Percentiles rank a stretch among this genome's conserved stretches.
phyloP scores from a whole-genome alignment of 768 basidiomycete genomes.

The Termitomyces eurrhizus region DNA sequence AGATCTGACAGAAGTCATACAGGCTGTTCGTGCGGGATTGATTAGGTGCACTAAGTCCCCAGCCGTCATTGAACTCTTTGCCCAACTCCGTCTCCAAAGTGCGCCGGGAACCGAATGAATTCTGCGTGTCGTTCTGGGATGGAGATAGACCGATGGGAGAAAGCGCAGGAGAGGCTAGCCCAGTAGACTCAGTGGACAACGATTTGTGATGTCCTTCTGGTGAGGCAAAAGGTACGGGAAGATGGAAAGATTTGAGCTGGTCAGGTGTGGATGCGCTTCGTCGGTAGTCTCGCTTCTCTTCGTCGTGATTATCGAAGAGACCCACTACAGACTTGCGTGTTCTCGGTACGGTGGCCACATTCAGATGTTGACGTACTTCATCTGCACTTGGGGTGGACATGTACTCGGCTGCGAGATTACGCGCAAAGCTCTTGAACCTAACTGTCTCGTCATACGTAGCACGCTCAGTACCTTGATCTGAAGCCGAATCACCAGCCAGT shows the following conservation, averaged over 20 bases:
- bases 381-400: constrained; percentile 13
- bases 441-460: constrained; percentile 35
- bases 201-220: constrained; percentile 24
- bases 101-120: constrained; percentile 16
- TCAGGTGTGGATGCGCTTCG: constrained; percentile 15
- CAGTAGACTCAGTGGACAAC: constrained; percentile 27
- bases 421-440: constrained; percentile 44
- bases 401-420: constrained; percentile 35
- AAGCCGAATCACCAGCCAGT: constrained; percentile 34
- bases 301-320: constrained; percentile 44
- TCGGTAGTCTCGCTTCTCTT: constrained; percentile 11
- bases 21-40: constrained; percentile 56
- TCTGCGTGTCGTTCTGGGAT: constrained; percentile 15
- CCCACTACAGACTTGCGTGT: constrained; percentile 58
- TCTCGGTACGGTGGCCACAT: constrained; percentile 18
- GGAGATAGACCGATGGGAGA: constrained; percentile 29
- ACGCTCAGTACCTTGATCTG: constrained; percentile 18
- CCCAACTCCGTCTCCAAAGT: constrained; percentile 60
- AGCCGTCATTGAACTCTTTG: constrained; percentile 45
- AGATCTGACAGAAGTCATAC: constrained; percentile 44
- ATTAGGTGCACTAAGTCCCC: constrained; percentile 31
- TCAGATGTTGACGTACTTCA: constrained; percentile 12
- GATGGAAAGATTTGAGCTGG: constrained; percentile 16
- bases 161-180: constrained; percentile 30
- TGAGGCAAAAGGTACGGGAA: constrained; percentile 29